A percentile compares a stretch with the other conserved stretches of the same genome.
These are phyloP conservation scores for Hymenoscyphus scutula DNA, from an alignment of 2,329 filamentous ascomycete genomes.

Conservation along the genomic window DNA sequence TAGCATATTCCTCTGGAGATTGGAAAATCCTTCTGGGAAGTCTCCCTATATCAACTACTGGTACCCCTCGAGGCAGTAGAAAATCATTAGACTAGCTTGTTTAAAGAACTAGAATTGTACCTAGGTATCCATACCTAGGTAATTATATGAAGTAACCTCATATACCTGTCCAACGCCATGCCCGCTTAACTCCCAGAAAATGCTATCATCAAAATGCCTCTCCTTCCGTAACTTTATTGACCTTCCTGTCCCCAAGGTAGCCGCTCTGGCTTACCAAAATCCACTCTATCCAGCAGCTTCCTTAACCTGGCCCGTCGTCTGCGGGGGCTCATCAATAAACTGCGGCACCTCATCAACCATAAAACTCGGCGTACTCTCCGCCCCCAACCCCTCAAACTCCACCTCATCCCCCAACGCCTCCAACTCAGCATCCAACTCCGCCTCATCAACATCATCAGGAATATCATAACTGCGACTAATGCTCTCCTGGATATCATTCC, in stretches of 20 bases:
- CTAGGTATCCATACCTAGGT: background rate
- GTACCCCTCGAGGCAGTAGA: background rate
- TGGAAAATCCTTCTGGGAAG: too few relatives aligned
- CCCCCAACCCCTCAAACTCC: constrained; percentile 69
- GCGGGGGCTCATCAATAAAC: constrained; percentile 90
- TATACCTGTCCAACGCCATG: background rate
- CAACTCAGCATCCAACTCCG: constrained; percentile 91
- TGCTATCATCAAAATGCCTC: background rate
- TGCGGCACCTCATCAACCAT: constrained; percentile 84
- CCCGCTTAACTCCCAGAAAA: background rate
- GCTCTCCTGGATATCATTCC: constrained; percentile 97
- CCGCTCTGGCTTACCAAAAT: background rate
- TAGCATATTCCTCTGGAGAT: too few relatives aligned
- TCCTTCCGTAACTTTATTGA: constrained; percentile 61
- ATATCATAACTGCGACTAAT: constrained; percentile 89
- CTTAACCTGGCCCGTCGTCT: constrained; percentile 71
- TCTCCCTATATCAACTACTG: too few relatives aligned
- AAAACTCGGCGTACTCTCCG: constrained; percentile 70
- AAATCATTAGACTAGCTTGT: background rate
- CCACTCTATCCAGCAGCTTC: constrained; percentile 61
- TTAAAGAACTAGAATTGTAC: background rate
- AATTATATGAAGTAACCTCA: background rate
- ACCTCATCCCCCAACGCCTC: constrained; percentile 92
- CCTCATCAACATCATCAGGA: constrained; percentile 95
- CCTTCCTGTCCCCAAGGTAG: constrained; percentile 51